A percentile compares a stretch with the other conserved stretches of the same genome.
phyloP scores from a whole-genome alignment of 2,329 filamentous ascomycete species.

The Ceratocystis cubensis region DNA sequence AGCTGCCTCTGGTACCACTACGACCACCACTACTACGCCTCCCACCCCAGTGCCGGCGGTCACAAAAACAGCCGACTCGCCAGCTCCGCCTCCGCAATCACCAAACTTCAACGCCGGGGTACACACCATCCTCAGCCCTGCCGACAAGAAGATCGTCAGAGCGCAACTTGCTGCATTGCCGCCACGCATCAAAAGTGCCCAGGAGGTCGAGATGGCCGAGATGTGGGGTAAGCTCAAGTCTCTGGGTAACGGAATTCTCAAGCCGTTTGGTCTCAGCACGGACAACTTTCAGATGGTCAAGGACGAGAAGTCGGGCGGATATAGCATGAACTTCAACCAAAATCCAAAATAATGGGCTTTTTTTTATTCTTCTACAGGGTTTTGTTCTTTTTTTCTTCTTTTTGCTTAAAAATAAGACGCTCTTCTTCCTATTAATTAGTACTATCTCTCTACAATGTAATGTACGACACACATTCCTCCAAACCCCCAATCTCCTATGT shows the following conservation, averaged over 20 bases:
- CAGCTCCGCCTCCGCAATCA: background rate
- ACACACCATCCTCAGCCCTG: conserved; percentile 41
- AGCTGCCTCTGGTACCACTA: background rate
- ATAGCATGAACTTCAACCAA: conserved; percentile 75
- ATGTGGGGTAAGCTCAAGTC: conserved; percentile 97
- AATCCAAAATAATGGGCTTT: conserved; percentile 11
- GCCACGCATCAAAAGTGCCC: conserved; percentile 57
- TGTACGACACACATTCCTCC: too few species aligned
- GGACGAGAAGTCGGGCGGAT: conserved; percentile 78
- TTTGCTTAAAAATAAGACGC: background rate
- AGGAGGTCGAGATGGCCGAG: conserved; percentile 79
- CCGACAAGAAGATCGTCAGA: conserved; percentile 57
- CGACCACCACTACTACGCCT: background rate
- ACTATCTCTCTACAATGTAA: too few species aligned
- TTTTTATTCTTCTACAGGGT: background rate
- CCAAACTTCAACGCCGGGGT: background rate
- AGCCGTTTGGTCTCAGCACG: conserved; percentile 85
- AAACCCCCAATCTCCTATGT: conserved; percentile 35
- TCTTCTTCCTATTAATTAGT: background rate
- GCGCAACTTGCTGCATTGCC: conserved; percentile 55
- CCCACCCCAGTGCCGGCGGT: background rate
- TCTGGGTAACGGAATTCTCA: conserved; percentile 81
- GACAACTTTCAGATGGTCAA: conserved; percentile 91
- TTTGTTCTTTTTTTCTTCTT: background rate
- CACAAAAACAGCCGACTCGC: background rate